phyloP scores from a whole-genome alignment of 768 basidiomycete species.

The Hygrophoropsis aurantiaca region DNA sequence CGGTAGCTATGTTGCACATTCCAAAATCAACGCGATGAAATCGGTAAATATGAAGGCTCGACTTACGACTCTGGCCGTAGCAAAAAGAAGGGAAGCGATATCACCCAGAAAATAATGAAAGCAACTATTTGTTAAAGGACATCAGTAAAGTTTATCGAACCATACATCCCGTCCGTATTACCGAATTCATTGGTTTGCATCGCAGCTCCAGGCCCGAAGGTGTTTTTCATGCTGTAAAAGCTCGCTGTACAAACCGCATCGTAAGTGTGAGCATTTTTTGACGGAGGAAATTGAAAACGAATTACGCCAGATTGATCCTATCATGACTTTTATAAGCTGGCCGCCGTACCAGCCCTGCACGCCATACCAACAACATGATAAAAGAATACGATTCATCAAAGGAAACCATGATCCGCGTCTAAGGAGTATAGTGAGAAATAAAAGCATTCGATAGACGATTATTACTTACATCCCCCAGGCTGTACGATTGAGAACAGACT shows the following conservation, averaged over 20 bases:
- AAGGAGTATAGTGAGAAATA: background rate
- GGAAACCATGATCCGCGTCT: constrained; percentile 32
- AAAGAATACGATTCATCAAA: constrained; percentile 27
- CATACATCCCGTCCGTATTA: constrained; percentile 1
- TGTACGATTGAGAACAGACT: constrained; percentile 28
- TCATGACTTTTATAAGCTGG: constrained; percentile 32
- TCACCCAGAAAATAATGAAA: constrained; percentile 29
- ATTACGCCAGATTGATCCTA: constrained; percentile 32
- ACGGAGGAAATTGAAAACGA: background rate
- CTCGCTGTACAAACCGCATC: constrained; percentile 19
- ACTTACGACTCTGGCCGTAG: constrained; percentile 27
- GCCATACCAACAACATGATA: constrained; percentile 33
- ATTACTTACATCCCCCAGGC: constrained; percentile 26
- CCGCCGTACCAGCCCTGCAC: constrained; percentile 32
- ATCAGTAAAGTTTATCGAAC: too few species aligned
- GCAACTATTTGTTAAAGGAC: constrained; percentile 13
- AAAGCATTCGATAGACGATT: background rate
- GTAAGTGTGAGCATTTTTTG: background rate
- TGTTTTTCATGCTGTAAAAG: constrained; percentile 30
- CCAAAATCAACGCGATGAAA: too few species aligned
- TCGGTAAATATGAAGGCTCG: background rate
- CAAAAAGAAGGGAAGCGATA: constrained; percentile 28
- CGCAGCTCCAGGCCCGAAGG: constrained; percentile 18
- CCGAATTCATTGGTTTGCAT: constrained; percentile 35
- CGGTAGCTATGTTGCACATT: constrained; percentile 10